Conservation (phyloP, 495 filamentous ascomycete genomes). For the Aspergillus sclerotiicarbonarius region DNA sequence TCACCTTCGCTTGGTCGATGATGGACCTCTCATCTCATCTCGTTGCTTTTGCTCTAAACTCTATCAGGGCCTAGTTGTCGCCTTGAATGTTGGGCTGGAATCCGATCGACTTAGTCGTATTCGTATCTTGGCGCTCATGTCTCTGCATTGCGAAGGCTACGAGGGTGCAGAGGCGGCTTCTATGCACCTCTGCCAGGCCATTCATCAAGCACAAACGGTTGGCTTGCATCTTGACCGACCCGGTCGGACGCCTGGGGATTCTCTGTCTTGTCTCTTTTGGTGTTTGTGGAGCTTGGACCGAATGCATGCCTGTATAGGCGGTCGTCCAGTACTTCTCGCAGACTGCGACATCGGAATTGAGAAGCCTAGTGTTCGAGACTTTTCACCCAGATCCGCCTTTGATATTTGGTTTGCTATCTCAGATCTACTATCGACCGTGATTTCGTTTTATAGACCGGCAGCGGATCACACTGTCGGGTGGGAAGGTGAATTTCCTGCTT, state of each 20-base stretch:
- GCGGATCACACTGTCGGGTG: slow-evolving; percentile 46
- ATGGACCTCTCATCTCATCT: slow-evolving; percentile 24
- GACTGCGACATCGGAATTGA: slow-evolving; percentile 59
- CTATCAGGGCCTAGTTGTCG: slow-evolving; percentile 37
- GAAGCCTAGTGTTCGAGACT: slow-evolving; percentile 19
- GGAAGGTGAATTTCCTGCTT: slow-evolving; percentile 59
- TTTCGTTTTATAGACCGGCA: slow-evolving; percentile 65
- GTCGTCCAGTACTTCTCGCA: slow-evolving; percentile 62
- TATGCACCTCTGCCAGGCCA: slow-evolving; percentile 44
- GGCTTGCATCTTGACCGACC: slow-evolving; percentile 60
- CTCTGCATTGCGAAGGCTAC: slow-evolving; percentile 44
- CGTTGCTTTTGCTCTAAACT: slow-evolving; percentile 39
- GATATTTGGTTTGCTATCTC: slow-evolving; percentile 53
- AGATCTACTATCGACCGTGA: slow-evolving; percentile 60
- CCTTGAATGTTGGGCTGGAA: slow-evolving; percentile 41
- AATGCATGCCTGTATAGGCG: slow-evolving; percentile 60
- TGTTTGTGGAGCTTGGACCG: slow-evolving; percentile 69
- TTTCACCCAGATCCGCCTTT: slow-evolving; percentile 34
- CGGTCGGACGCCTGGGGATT: slow-evolving; percentile 32
- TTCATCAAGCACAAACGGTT: slow-evolving; percentile 62
- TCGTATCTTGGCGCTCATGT: slow-evolving; percentile 46
- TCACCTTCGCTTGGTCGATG: slow-evolving; percentile 29
- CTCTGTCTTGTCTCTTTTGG: slow-evolving; percentile 58
- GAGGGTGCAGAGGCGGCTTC: slow-evolving; percentile 47
- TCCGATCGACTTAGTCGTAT: slow-evolving; percentile 43